Conservation (phyloP, 1,284 basidiomycete genomes). For the Leccinum subrobustum region DNA sequence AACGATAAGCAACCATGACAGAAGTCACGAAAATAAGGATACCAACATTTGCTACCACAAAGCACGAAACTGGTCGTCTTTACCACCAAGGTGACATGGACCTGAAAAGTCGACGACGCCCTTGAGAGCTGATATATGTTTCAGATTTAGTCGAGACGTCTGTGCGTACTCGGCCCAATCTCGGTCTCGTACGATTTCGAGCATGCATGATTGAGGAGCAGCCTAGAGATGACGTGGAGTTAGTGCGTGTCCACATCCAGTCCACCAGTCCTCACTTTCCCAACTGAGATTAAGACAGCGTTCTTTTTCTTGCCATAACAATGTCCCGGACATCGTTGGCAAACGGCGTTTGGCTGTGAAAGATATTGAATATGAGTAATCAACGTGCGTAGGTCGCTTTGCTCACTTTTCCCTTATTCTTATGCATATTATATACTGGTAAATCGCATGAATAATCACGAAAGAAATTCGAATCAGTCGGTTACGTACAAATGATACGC, state of each 20-base stretch:
- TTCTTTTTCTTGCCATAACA: slow-evolving; percentile 58
- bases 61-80: slow-evolving; percentile 71
- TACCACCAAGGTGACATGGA: slow-evolving; percentile 77
- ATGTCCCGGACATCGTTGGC: slow-evolving; percentile 76
- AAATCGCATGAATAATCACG: slow-evolving; percentile 1
- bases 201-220: slow-evolving; percentile 78
- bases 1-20: slow-evolving; percentile 6
- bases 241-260: not conserved
- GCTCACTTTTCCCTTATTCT: slow-evolving; percentile 64
- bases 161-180: slow-evolving; percentile 35
- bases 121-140: slow-evolving; percentile 70
- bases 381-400: not conserved
- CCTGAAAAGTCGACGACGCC: slow-evolving; percentile 70
- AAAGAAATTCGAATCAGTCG: not conserved
- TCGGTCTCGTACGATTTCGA: slow-evolving; percentile 61
- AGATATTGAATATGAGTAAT: slow-evolving; percentile 12
- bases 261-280: slow-evolving; percentile 44
- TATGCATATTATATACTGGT: slow-evolving; percentile 70
- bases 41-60: slow-evolving; percentile 60
- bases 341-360: slow-evolving; percentile 68
- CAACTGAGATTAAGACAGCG: slow-evolving; percentile 60
- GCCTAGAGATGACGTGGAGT: slow-evolving; percentile 42
- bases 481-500: slow-evolving; percentile 62
- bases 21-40: not conserved
- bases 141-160: slow-evolving; percentile 48